Evolutionary conservation across 768 basidiomycete genomes (phyloP).

Genomic region (Sarcodon aspratus): DNA sequence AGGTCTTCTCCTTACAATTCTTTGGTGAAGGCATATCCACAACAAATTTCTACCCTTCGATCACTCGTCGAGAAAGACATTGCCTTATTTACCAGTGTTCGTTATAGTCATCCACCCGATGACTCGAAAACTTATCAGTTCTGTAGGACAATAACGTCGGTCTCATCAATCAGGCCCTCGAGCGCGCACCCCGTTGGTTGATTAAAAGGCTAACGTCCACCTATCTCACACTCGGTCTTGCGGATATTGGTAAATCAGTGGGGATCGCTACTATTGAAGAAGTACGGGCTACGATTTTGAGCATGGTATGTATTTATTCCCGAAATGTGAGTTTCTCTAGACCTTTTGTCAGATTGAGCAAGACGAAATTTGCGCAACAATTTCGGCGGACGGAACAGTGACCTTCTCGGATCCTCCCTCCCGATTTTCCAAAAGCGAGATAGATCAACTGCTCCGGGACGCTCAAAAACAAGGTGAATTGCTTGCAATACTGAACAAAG

Average conservation of each 20-base stretch:
- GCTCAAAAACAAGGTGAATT: constrained; percentile 43
- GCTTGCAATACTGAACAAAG: constrained; percentile 39
- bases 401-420: constrained; percentile 53
- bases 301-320: constrained; percentile 46
- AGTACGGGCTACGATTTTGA: constrained; percentile 47
- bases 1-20: constrained; percentile 56
- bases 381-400: constrained; percentile 61
- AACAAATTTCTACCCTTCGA: constrained; percentile 31
- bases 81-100: constrained; percentile 39
- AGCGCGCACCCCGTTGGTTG: constrained; percentile 65
- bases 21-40: constrained; percentile 59
- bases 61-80: constrained; percentile 44
- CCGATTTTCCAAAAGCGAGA: constrained; percentile 45
- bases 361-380: constrained; percentile 55
- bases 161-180: constrained; percentile 53
- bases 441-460: constrained; percentile 44
- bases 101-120: constrained; percentile 6
- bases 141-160: constrained; percentile 64
- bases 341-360: constrained; percentile 47
- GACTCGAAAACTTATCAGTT: not conserved
- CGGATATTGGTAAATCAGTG: constrained; percentile 54
- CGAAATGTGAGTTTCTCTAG: not conserved
- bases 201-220: constrained; percentile 75
- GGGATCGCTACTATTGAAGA: constrained; percentile 41
- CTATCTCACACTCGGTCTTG: constrained; percentile 66